Conservation (phyloP, 1,284 basidiomycete species). For the Ustilago lituana region DNA sequence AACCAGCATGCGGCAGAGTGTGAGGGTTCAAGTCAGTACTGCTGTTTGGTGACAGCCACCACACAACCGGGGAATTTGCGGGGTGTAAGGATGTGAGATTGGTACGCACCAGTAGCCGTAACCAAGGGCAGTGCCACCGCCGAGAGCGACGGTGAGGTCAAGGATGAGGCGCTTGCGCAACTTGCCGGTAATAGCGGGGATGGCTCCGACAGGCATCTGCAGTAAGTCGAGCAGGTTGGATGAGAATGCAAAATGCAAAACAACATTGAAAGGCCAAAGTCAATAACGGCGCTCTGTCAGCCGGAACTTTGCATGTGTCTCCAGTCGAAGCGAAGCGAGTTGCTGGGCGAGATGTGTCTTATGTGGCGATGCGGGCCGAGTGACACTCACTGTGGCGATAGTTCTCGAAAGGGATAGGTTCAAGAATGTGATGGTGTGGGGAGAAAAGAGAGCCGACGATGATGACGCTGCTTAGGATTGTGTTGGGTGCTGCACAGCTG, state of each 20-base stretch:
- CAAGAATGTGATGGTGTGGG: slow-evolving; percentile 22
- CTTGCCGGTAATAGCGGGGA: slow-evolving; percentile 64
- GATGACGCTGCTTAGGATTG: background rate
- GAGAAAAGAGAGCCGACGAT: background rate
- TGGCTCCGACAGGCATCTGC: slow-evolving; percentile 56
- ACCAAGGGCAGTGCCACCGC: slow-evolving; percentile 59
- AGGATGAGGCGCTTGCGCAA: slow-evolving; percentile 65
- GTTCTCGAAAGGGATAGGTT: slow-evolving; percentile 12
- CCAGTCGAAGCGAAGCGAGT: background rate
- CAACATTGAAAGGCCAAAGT: background rate
- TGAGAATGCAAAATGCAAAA: background rate
- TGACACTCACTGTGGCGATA: slow-evolving; percentile 29
- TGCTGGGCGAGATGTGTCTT: no score
- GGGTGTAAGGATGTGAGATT: no score
- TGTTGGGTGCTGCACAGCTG: slow-evolving; percentile 9
- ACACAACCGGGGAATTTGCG: no score
- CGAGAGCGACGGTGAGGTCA: slow-evolving; percentile 61
- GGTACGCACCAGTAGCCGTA: slow-evolving; percentile 62
- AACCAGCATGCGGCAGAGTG: no score
- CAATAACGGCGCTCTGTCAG: no score
- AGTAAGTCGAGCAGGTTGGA: background rate
- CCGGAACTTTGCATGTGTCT: no score
- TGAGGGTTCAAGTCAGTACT: no score
- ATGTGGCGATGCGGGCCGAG: background rate
- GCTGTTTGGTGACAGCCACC: no score